Percentiles rank a stretch among this genome's conserved stretches.
Conservation (phyloP, 2,329 filamentous ascomycete genomes). For the Biscogniauxia marginata region DNA sequence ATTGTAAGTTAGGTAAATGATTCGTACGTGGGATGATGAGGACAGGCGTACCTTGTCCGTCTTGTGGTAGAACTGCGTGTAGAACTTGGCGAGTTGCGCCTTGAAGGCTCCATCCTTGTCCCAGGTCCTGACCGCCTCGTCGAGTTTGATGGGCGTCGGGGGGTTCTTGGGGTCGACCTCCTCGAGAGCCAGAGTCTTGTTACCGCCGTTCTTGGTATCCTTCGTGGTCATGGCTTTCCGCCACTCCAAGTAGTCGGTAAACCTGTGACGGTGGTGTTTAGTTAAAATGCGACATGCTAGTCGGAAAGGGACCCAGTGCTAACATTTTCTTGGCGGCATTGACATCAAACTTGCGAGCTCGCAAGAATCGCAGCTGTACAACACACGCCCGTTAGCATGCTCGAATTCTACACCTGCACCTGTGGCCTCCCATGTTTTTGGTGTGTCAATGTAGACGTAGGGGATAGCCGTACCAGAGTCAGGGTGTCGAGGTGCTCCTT, state of each 20-base stretch:
- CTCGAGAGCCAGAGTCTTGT: constrained; percentile 9
- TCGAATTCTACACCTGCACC: too few relatives aligned
- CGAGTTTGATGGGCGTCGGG: constrained; percentile 48
- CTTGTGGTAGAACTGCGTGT: constrained; percentile 99
- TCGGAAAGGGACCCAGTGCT: constrained; percentile 36
- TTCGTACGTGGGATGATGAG: background rate
- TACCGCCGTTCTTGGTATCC: constrained; percentile 71
- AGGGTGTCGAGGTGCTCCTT: constrained; percentile 86
- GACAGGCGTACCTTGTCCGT: constrained; percentile 66
- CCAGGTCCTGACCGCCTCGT: constrained; percentile 66
- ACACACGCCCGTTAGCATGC: constrained; percentile 6
- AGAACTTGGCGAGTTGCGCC: constrained; percentile 79
- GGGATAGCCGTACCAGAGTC: constrained; percentile 67
- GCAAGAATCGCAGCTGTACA: constrained; percentile 76
- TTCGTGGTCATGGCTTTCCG: constrained; percentile 76
- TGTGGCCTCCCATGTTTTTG: background rate
- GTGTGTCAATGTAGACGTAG: background rate
- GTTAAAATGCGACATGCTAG: background rate
- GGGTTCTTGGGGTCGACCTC: constrained; percentile 14
- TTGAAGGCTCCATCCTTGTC: constrained; percentile 66
- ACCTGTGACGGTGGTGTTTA: constrained; percentile 56
- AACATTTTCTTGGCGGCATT: constrained; percentile 83
- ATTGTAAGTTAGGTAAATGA: constrained; percentile 5
- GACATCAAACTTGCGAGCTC: constrained; percentile 94
- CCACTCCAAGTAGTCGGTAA: constrained; percentile 88